A percentile compares a stretch with the other conserved stretches of the same genome.
phyloP scores from a whole-genome alignment of 2,329 filamentous ascomycete species.

The Cladophialophora exuberans region DNA sequence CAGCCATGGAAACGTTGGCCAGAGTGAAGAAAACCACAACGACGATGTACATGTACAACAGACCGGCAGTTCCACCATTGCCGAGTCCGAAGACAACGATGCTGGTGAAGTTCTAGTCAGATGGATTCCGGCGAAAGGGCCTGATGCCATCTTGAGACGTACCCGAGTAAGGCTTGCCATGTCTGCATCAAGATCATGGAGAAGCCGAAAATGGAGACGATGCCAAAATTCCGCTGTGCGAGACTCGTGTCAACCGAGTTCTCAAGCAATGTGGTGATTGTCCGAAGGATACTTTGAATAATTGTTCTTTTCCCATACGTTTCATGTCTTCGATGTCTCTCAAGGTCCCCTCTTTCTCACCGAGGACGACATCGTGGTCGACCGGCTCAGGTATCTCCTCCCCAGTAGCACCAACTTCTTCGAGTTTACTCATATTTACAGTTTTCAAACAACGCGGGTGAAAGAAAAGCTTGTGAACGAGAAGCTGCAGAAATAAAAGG shows the following conservation, averaged over 20 bases:
- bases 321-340: conserved; percentile 23
- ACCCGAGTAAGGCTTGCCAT: conserved; percentile 12
- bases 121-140: conserved; percentile 39
- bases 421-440: conserved; percentile 1
- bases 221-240: conserved; percentile 49
- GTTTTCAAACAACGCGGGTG: too few species aligned
- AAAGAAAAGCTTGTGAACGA: background rate
- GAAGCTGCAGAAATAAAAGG: too few species aligned
- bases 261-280: conserved; percentile 40
- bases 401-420: background rate
- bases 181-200: conserved; percentile 37
- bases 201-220: conserved; percentile 51
- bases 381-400: background rate
- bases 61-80: conserved; percentile 57
- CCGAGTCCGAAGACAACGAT: conserved; percentile 30
- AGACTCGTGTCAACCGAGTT: conserved; percentile 36
- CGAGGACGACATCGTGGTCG: conserved; percentile 3
- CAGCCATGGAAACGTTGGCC: conserved; percentile 50
- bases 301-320: conserved; percentile 26
- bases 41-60: conserved; percentile 57
- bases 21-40: conserved; percentile 49
- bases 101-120: conserved; percentile 32
- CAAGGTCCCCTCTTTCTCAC: conserved; percentile 19
- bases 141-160: background rate
- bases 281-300: conserved; percentile 16